Base-by-base conservation (phyloP, 331 rosid species). In the Ulmus americana region DNA sequence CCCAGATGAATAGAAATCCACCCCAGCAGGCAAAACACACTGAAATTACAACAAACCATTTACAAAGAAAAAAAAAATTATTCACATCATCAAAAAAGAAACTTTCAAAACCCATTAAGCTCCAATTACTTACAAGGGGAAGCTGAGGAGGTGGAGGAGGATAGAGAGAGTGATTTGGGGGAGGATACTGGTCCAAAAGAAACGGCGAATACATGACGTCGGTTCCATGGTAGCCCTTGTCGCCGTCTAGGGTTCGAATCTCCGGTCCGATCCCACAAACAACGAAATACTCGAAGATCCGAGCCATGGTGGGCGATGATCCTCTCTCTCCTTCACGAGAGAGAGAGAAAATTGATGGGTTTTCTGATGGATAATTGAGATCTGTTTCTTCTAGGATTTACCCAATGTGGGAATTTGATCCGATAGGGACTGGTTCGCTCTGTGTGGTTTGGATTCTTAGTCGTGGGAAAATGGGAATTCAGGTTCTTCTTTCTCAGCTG, bases 81-180 rank as follows among this genome's bases (percentile, higher is more conserved):
- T 39, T 65, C 55, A 57, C 35, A 28, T 28, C 35, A 2, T 28
- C 35, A 28, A 1, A 55, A 22, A 52, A 20, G 61, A 15, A 46
- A 55, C 35, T 10, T 35, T 40, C 11, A 60, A 54, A 68, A 1
- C 10, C 13, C 0, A 56, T n/a, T 39, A 62, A 38, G 44, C 42
- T 0, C 3, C 53, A 0, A 49, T 57, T 44, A 75, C 85, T 87
- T 80, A 90, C 97, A n/a, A 86, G 85, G 50, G 97, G 61, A 70
- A 94, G 99, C 82, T 94, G 97, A 71, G 99, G 99, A 3, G 98
- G 98, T 8, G 97, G 97, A 72, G 97, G 91, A 79, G 97, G 92
- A 52, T 76, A 90, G 75, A 79, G 92, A 73, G 99, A 2, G 77
- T 90, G 87, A 59, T 83, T 83, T 16, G 82, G 72, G 12, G 95